Conservation (phyloP, 192 early-diverging fungal genomes). For the Backusella westeae region DNA sequence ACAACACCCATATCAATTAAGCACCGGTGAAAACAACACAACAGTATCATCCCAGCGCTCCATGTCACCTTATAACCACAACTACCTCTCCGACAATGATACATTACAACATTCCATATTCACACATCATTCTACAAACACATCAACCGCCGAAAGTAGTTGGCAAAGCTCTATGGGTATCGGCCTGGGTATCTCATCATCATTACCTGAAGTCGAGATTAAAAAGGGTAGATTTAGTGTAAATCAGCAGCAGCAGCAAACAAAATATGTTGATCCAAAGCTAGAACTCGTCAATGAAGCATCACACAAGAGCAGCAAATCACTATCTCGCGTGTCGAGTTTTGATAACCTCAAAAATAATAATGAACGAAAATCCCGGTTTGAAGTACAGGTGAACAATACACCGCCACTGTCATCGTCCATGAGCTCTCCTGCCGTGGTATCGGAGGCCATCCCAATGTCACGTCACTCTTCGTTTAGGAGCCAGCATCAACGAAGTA, state of each 20-base stretch:
- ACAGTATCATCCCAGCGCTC: constrained; percentile 14
- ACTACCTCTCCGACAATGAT: constrained; percentile 9
- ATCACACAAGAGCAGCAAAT: neutral
- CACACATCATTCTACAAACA: neutral
- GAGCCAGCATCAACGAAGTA: neutral
- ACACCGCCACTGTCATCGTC: neutral
- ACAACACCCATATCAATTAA: constrained; percentile 5
- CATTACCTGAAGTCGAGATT: neutral
- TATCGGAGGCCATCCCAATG: neutral
- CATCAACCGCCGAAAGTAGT: neutral
- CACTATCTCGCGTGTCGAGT: neutral
- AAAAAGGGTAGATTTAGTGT: constrained; percentile 72
- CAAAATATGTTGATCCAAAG: neutral
- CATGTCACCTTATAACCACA: constrained; percentile 2
- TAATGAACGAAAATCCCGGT: constrained; percentile 30
- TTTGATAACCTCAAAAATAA: neutral
- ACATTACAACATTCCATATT: neutral
- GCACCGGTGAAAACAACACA: neutral
- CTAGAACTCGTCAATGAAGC: neutral
- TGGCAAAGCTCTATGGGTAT: neutral
- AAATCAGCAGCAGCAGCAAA: neutral
- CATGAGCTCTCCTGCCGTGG: neutral
- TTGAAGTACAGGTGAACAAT: constrained; percentile 23
- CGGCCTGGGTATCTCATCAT: constrained; percentile 15
- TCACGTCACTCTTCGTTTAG: neutral